Base-by-base conservation (phyloP, 495 filamentous ascomycete species). In the Xylaria cubensis region DNA sequence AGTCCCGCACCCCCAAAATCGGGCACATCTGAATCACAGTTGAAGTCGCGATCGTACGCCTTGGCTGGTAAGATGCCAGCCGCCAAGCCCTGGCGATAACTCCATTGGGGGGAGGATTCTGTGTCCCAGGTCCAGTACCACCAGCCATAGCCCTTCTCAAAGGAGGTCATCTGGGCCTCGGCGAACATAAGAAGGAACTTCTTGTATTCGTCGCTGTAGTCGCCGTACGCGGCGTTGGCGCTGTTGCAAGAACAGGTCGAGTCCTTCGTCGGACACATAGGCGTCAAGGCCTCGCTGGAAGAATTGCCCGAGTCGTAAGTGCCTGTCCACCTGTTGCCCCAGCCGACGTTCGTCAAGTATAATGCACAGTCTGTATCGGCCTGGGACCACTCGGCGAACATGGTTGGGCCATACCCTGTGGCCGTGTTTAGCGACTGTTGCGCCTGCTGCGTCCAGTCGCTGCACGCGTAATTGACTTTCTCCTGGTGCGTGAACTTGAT, bases 361-460 rank as follows among this genome's bases (percentile, higher is more conserved):
- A 87, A 73, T 3, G 94, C 89, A 83, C 97, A 99, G 83, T 99
- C 97, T 15, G 97, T 98, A 79, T 99, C 97, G 55, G 97, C 95
- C 86, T 98, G 96, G 4, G 91, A 94, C 94, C 94, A 99, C 87
- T 99, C 97, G 75, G 95, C 97, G 79, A 95, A 93, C 66, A 98
- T 90, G n/a, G 95, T 98, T 6, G 96, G 96, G 0, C 97, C 97
- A 86, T 94, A 99, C 50, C 96, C 97, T 9, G 90, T 93, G 17
- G 86, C 79, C 1, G 86, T 90, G 80, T 91, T 86, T 81, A 93
- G 90, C 79, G 90, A 92, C 63, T 85, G 81, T 69, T 85, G 71
- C 59, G 94, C 89, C 88, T 98, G 95, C 68, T 87, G 75, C 4
- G 90, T 90, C 97, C 97, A 99, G 65, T 88, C 93, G 15, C 85